These are phyloP conservation scores for Zanthoxylum bungeanum DNA, from an alignment of 345 rosid species.

Conservation along the genomic window DNA sequence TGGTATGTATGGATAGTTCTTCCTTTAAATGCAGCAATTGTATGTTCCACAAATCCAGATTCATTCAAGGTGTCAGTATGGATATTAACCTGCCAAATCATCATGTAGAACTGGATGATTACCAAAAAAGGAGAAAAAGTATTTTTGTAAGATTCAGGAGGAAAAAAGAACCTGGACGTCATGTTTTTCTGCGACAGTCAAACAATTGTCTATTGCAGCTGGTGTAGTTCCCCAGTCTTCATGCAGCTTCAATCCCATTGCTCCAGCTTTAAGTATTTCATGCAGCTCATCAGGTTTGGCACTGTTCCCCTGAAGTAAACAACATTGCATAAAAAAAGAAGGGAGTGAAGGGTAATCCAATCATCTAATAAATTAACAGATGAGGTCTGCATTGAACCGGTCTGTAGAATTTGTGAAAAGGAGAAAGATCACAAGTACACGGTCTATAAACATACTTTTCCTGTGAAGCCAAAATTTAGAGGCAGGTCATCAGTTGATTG, in stretches of 20 bases:
- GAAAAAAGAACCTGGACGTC: constrained; percentile 61
- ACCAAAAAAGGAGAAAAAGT: background rate
- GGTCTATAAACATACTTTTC: constrained; percentile 59
- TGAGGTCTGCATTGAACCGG: background rate
- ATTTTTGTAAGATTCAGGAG: background rate
- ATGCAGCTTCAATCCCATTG: constrained; percentile 97
- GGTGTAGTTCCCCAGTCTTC: constrained; percentile 99
- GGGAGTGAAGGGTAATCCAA: background rate
- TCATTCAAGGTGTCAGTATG: constrained; percentile 97
- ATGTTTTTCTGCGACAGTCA: constrained; percentile 70
- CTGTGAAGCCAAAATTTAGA: constrained; percentile 95
- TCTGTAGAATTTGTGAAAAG: background rate
- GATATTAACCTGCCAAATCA: constrained; percentile 73
- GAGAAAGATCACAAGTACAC: background rate
- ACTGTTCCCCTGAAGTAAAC: constrained; percentile 61
- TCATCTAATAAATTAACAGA: background rate
- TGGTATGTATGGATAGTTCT: constrained; percentile 96
- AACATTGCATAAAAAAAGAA: background rate
- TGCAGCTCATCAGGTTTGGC: constrained; percentile 72
- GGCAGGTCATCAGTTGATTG: constrained; percentile 94
- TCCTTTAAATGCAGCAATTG: constrained; percentile 77
- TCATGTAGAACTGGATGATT: constrained; percentile 1
- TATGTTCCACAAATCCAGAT: constrained; percentile 95
- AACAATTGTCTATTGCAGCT: constrained; percentile 90
- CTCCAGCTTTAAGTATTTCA: constrained; percentile 84